Percentiles rank a stretch among this genome's conserved stretches.
Evolutionary conservation across 1,284 basidiomycete genomes (phyloP).

Genomic region (Cutaneotrichosporon sp.): DNA sequence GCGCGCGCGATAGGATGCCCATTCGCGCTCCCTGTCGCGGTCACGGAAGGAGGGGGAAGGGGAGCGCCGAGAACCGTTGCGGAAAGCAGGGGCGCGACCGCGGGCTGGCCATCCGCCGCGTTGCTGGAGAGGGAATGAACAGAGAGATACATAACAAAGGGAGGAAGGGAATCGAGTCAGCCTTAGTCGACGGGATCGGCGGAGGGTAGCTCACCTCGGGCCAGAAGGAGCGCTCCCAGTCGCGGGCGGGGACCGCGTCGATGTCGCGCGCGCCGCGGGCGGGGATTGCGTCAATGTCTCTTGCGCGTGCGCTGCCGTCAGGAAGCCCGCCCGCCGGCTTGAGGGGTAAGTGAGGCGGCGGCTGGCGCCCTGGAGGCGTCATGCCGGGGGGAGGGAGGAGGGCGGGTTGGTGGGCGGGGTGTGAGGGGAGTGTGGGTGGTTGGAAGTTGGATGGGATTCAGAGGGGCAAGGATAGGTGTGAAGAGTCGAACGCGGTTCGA

Average conservation of each 20-base stretch:
- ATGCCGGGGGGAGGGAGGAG: slow-evolving; percentile 17
- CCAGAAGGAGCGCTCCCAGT: slow-evolving; percentile 6
- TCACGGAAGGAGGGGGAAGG: slow-evolving; percentile 5
- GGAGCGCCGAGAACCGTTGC: slow-evolving; percentile 2
- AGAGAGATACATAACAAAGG: neutral
- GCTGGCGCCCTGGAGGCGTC: slow-evolving; percentile 30
- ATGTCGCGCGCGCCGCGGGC: slow-evolving; percentile 16
- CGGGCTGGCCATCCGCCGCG: neutral
- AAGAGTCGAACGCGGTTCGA: neutral
- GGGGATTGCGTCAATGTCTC: slow-evolving; percentile 29
- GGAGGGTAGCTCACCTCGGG: slow-evolving; percentile 6
- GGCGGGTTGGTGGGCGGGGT: slow-evolving; percentile 1
- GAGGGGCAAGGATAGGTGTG: neutral
- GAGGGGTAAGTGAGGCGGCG: slow-evolving; percentile 26
- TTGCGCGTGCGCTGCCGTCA: slow-evolving; percentile 19
- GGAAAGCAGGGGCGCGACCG: slow-evolving; percentile 2
- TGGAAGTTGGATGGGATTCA: neutral
- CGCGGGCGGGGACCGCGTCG: slow-evolving; percentile 15
- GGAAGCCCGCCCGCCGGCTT: slow-evolving; percentile 25
- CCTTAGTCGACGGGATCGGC: neutral
- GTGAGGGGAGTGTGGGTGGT: neutral
- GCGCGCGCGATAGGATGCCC: neutral
- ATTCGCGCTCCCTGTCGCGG: neutral
- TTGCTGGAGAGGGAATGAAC: neutral
- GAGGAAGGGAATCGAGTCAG: slow-evolving; percentile 2